phyloP scores from a whole-genome alignment of 108 stramenopile species.

The Nannochloropsis oceanica region DNA sequence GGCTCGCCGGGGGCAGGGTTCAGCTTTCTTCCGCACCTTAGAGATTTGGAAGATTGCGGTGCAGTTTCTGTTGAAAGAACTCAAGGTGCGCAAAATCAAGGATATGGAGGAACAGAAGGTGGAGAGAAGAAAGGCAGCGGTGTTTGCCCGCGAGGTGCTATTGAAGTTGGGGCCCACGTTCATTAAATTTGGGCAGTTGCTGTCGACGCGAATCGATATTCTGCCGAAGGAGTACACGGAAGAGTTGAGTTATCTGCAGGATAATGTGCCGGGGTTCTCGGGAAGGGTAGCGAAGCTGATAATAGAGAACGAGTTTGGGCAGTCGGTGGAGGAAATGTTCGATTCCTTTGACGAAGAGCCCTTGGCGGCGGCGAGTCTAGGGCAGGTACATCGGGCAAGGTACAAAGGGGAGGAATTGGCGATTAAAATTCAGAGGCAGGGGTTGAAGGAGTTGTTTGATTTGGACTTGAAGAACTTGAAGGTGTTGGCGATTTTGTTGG shows the following conservation, averaged over 20 bases:
- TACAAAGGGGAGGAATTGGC: constrained; percentile 53
- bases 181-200: constrained; percentile 85
- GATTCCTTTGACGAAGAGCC: constrained; percentile 58
- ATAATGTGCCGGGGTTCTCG: constrained; percentile 80
- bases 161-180: constrained; percentile 78
- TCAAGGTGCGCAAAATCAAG: background rate
- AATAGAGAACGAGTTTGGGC: constrained; percentile 56
- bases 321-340: constrained; percentile 55
- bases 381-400: constrained; percentile 89
- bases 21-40: background rate
- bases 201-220: constrained; percentile 82
- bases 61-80: background rate
- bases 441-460: constrained; percentile 76
- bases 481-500: constrained; percentile 65
- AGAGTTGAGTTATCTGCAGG: constrained; percentile 70
- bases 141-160: constrained; percentile 49
- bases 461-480: constrained; percentile 82
- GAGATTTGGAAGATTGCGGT: background rate
- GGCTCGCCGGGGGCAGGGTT: background rate
- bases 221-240: constrained; percentile 69
- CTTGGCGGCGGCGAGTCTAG: constrained; percentile 73
- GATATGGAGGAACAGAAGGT: background rate
- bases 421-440: constrained; percentile 86
- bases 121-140: background rate
- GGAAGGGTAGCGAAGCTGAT: constrained; percentile 68